A percentile compares a stretch with the other conserved stretches of the same genome.
These are phyloP conservation scores for Pythium apleroticum DNA, from an alignment of 352 stramenopile species.

Conservation along the genomic window DNA sequence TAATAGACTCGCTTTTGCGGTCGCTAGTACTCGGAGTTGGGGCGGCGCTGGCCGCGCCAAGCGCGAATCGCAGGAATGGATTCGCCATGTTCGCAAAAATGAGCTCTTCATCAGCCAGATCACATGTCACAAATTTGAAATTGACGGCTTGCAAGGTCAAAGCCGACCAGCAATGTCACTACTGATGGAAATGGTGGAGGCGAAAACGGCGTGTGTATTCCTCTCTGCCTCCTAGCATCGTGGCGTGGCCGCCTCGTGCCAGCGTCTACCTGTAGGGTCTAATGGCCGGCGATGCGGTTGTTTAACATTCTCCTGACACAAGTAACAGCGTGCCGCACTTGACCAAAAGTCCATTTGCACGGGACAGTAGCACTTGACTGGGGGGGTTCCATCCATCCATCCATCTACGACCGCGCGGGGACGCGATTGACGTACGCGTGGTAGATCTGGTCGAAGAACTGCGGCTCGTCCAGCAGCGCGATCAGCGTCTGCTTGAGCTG, in stretches of 20 bases:
- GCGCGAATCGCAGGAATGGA: conserved; percentile 69
- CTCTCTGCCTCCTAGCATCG: background rate
- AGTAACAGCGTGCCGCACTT: background rate
- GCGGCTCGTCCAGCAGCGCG: conserved; percentile 68
- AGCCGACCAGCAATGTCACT: background rate
- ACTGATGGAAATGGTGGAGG: background rate
- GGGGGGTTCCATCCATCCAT: background rate
- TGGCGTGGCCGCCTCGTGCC: background rate
- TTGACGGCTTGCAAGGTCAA: background rate
- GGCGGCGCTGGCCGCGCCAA: conserved; percentile 20
- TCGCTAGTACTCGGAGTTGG: background rate
- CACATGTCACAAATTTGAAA: conserved; percentile 21
- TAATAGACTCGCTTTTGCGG: background rate
- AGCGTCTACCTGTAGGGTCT: background rate
- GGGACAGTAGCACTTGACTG: conserved; percentile 1
- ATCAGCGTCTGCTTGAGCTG: conserved; percentile 87
- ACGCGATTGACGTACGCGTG: conserved; percentile 78
- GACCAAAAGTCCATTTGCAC: background rate
- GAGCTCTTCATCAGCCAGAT: background rate
- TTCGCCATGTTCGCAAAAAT: conserved; percentile 29
- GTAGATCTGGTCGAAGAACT: conserved; percentile 90
- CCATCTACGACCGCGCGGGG: conserved; percentile 30
- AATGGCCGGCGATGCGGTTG: background rate
- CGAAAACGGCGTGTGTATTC: background rate
- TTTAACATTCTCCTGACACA: background rate